phyloP scores from a whole-genome alignment of 192 early-diverging fungal species.

The Dispira simplex region DNA sequence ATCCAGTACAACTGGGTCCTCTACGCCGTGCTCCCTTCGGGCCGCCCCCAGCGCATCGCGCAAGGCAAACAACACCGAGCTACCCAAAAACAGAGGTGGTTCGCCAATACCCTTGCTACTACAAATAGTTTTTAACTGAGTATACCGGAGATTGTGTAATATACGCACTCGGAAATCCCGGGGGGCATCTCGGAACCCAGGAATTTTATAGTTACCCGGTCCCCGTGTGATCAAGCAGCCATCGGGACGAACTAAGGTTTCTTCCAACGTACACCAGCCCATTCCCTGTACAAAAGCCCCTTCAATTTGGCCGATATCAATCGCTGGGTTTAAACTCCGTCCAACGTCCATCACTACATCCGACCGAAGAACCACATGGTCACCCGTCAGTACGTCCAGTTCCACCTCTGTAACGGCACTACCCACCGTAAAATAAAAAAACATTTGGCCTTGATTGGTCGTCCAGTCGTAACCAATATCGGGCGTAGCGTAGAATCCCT shows the following conservation, averaged over 20 bases:
- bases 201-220: slow-evolving; percentile 81
- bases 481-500: slow-evolving; percentile 76
- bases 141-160: slow-evolving; percentile 33
- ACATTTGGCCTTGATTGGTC: slow-evolving; percentile 48
- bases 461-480: slow-evolving; percentile 63
- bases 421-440: slow-evolving; percentile 75
- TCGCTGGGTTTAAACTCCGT: slow-evolving; percentile 64
- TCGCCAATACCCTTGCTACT: slow-evolving; percentile 77
- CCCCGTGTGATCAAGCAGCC: slow-evolving; percentile 69
- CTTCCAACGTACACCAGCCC: slow-evolving; percentile 76
- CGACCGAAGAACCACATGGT: slow-evolving; percentile 51
- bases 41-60: slow-evolving; percentile 60
- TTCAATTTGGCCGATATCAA: slow-evolving; percentile 85
- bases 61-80: slow-evolving; percentile 63
- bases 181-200: slow-evolving; percentile 68
- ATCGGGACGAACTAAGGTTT: slow-evolving; percentile 57
- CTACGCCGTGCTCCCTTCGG: slow-evolving; percentile 27
- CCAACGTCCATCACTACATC: slow-evolving; percentile 83
- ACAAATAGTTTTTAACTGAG: slow-evolving; percentile 52
- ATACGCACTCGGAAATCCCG: slow-evolving; percentile 61
- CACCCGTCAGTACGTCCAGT: slow-evolving; percentile 68
- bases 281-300: slow-evolving; percentile 74
- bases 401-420: slow-evolving; percentile 71
- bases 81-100: slow-evolving; percentile 73
- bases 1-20: slow-evolving; percentile 37